Base-by-base conservation (phyloP, 2,329 filamentous ascomycete species). In the Aspergillus candidus region DNA sequence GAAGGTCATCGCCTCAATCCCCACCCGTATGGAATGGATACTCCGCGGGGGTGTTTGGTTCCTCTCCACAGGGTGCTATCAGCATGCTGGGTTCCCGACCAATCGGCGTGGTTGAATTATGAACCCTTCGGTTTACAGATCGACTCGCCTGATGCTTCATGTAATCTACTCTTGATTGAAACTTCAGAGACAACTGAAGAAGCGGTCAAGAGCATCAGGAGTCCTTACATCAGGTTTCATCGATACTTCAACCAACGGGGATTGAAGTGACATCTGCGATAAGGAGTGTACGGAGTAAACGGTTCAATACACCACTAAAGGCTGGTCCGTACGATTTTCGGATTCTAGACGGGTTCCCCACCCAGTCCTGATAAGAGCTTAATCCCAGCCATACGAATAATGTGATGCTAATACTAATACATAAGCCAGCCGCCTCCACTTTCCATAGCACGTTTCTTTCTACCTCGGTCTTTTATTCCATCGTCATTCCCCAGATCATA, bases 361-460 rank as follows among this genome's bases (percentile, higher is more conserved):
- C 32, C 34, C 42, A 40, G 32, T 14, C 32, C 35, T 15, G 50
- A 53, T 55, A 55, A 55, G 49, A 44, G 42, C 38, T 43, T 43
- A 43, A 41, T 44, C 32, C 32, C 29, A 27, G 22, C 22, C 22
- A 27, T 27, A 27, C 22, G 22, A 46, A 32, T 46, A 47, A 48
- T 50, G 37, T 47, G 36, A 51, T 51, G 44, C 46, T 51, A 51
- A 53, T 53, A 41, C 17, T 43, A 52, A 54, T 54, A 51, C 48
- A 50, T 53, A 54, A 51, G 45, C 46, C 40, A 51, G 44, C 46
- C 32, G 35, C 46, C 46, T 46, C 47, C 50, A 40, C 40, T 42
- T 31, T 13, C 35, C 43, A 11, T 32, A 32, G 10, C 29, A n/a
- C 34, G 6, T 15, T 15, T 15, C 15, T 15, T 15, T 15, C 15